These are phyloP conservation scores for Barnettozyma pratensis DNA, from an alignment of 805 yeast species.

Conservation along the genomic window DNA sequence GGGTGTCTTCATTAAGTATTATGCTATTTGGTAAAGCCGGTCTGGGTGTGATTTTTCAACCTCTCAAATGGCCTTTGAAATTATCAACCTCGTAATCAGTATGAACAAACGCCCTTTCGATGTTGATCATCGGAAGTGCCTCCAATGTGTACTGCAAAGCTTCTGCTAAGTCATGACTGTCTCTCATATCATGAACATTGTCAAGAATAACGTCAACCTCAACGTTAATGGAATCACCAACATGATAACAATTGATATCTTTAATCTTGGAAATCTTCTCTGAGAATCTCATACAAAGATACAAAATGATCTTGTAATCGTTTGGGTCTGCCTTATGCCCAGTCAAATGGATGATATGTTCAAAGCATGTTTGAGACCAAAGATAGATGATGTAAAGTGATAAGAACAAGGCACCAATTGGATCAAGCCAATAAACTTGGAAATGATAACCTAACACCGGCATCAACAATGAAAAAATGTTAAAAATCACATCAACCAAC, in stretches of 20 bases:
- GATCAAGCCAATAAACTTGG: conserved; percentile 66
- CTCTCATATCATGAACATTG: conserved; percentile 47
- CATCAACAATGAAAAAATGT: conserved; percentile 63
- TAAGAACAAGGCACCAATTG: conserved; percentile 63
- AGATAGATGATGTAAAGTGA: conserved; percentile 57
- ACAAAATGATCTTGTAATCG: conserved; percentile 63
- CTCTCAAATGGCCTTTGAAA: conserved; percentile 32
- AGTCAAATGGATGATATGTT: conserved; percentile 68
- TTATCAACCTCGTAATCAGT: conserved; percentile 50
- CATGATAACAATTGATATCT: conserved; percentile 67
- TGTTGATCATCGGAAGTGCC: conserved; percentile 66
- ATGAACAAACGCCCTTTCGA: conserved; percentile 80
- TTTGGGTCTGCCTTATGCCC: conserved; percentile 63
- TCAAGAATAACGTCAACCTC: conserved; percentile 70
- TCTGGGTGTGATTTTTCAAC: background rate
- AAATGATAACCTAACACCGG: conserved; percentile 55
- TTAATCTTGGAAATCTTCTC: conserved; percentile 60
- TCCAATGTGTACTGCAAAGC: conserved; percentile 78
- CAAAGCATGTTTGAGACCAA: conserved; percentile 63
- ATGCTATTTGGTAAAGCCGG: too few species aligned
- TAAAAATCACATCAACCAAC: conserved; percentile 69
- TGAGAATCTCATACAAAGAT: conserved; percentile 64
- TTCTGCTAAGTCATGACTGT: conserved; percentile 77
- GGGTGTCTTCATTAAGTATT: background rate
- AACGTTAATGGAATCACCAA: conserved; percentile 70